Base-by-base conservation (phyloP, 352 stramenopile species). In the Pythium coloratum region DNA sequence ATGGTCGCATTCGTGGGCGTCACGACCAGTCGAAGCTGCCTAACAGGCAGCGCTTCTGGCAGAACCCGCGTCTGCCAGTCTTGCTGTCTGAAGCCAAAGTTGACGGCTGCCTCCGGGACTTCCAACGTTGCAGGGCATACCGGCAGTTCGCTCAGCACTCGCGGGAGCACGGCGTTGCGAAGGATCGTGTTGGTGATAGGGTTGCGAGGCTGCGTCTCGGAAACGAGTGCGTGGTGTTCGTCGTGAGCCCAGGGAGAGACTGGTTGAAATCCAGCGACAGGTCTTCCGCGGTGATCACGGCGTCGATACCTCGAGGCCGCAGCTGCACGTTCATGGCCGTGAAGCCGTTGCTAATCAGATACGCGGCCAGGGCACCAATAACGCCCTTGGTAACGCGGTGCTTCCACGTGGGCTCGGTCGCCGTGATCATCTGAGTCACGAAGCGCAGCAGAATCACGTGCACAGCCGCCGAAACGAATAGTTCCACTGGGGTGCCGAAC, bases 41-140 rank as follows among this genome's bases (percentile, higher is more conserved):
- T 38, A 1, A 50, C 12, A 7, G 14, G 12, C 0, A 66, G 24
- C 7, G 60, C 60, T 24, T 58, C 34, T n/a, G 24, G 50, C 1
- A 66, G 40, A 24, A 58, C 7, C 12, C 20, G 50, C 10, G 26
- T 44, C 38, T 59, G 55, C 60, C 60, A 66, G 34, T 66, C 60
- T 26, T 24, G 51, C 33, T 49, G 38, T 5, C 34, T 36, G 24
- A 66, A 54, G 6, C 60, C 60, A 24, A 51, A 60, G n/a, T 59
- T 33, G n/a, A 66, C 50, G 0, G 38, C n/a, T 3, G 42, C 33
- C 33, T 59, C 50, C 2, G 36, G 50, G 6, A 40, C 30, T 6
- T 14, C 8, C 4, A 34, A 5, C 2, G 10, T 54, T 18, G 30
- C 9, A 18, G 18, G 9, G 2, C 33, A 5, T 18, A 8, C 12